A percentile compares a stretch with the other conserved stretches of the same genome.
Evolutionary conservation across 768 basidiomycete genomes (phyloP).

Genomic region (Wakefieldia striispora): DNA sequence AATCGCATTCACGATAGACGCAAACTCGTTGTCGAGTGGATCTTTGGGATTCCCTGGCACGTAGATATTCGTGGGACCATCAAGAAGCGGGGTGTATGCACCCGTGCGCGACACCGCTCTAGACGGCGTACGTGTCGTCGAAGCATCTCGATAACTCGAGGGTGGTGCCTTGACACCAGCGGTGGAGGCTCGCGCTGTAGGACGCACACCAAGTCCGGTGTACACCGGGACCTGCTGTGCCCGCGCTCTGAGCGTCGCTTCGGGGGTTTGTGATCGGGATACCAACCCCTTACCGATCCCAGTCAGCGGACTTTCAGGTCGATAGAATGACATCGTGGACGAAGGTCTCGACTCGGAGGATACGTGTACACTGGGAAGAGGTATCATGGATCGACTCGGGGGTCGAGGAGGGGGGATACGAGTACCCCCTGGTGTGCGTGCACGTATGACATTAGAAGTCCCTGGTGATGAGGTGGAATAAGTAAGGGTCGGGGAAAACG

Average conservation of each 20-base stretch:
- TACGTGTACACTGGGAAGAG: slow-evolving; percentile 70
- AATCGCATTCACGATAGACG: slow-evolving; percentile 68
- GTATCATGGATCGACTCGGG: slow-evolving; percentile 82
- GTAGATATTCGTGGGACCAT: slow-evolving; percentile 60
- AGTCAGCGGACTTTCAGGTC: slow-evolving; percentile 51
- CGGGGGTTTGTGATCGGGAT: slow-evolving; percentile 66
- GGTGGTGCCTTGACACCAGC: slow-evolving; percentile 53
- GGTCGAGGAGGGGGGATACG: slow-evolving; percentile 62
- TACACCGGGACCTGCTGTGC: slow-evolving; percentile 59
- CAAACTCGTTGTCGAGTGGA: slow-evolving; percentile 81
- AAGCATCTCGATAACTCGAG: slow-evolving; percentile 70
- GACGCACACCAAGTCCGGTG: slow-evolving; percentile 39
- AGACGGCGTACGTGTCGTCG: slow-evolving; percentile 55
- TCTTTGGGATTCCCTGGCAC: slow-evolving; percentile 64
- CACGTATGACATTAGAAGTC: slow-evolving; percentile 19
- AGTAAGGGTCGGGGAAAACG: slow-evolving; percentile 57
- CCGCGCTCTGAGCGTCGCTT: slow-evolving; percentile 55
- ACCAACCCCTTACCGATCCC: slow-evolving; percentile 34
- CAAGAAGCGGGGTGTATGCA: slow-evolving; percentile 57
- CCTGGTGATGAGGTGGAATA: slow-evolving; percentile 47
- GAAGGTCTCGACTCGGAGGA: slow-evolving; percentile 68
- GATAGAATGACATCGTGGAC: slow-evolving; percentile 68
- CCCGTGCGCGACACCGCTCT: slow-evolving; percentile 66
- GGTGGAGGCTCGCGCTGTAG: slow-evolving; percentile 39
- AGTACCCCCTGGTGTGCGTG: slow-evolving; percentile 41